These are phyloP conservation scores for Paramyrothecium roridum DNA, from an alignment of 2,329 filamentous ascomycete species.

Conservation along the genomic window DNA sequence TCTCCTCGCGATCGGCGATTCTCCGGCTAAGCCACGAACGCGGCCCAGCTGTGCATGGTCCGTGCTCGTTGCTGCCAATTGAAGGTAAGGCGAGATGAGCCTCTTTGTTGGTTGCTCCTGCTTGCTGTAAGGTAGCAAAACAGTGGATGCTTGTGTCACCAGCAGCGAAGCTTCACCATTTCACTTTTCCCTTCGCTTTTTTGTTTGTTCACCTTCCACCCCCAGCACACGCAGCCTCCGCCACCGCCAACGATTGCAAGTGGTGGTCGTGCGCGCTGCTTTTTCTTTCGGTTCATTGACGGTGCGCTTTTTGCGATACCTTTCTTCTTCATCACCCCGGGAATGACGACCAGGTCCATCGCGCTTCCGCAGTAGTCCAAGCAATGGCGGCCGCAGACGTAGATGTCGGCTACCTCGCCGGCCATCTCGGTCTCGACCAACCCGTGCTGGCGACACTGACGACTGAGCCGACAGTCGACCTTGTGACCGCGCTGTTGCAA, in stretches of 20 bases:
- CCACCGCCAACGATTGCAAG: neutral
- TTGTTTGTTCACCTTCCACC: neutral
- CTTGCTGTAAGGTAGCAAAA: neutral
- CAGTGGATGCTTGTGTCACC: neutral
- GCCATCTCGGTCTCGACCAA: slow-evolving; percentile 67
- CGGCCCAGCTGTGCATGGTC: neutral
- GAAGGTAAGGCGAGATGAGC: neutral
- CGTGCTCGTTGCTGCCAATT: neutral
- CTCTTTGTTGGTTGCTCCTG: neutral
- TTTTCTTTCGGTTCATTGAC: neutral
- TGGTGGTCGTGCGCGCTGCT: neutral
- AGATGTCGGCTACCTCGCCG: slow-evolving; percentile 71
- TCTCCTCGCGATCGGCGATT: neutral
- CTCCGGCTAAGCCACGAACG: neutral
- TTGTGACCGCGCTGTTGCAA: slow-evolving; percentile 71
- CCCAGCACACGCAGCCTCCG: neutral
- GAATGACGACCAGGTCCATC: neutral
- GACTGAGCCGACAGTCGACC: slow-evolving; percentile 70
- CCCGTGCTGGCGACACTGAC: slow-evolving; percentile 57
- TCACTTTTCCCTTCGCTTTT: neutral
- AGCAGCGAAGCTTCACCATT: neutral
- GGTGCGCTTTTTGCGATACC: neutral
- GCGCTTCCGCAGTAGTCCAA: slow-evolving; percentile 1
- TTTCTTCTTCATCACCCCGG: neutral
- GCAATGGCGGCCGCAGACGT: slow-evolving; percentile 46